phyloP scores from a whole-genome alignment of 2,329 filamentous ascomycete species.

The Dryadomyces sulphureus region DNA sequence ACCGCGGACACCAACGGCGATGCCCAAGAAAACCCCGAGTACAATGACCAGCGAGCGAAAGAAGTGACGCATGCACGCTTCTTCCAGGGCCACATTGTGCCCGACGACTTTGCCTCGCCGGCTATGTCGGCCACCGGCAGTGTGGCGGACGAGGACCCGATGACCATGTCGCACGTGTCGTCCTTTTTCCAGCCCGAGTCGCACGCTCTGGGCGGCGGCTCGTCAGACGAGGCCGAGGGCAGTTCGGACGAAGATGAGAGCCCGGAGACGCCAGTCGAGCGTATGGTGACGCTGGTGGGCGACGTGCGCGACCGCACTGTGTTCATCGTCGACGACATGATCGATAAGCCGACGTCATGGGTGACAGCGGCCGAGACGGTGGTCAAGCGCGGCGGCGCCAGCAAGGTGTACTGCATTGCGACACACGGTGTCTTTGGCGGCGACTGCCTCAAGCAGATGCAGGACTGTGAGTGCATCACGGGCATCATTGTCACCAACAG shows the following conservation, averaged over 20 bases:
- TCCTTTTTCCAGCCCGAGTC: slow-evolving; percentile 57
- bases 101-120: slow-evolving; percentile 80
- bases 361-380: slow-evolving; percentile 95
- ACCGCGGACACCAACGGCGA: slow-evolving; percentile 24
- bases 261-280: slow-evolving; percentile 57
- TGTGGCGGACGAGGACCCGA: slow-evolving; percentile 60
- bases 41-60: slow-evolving; percentile 66
- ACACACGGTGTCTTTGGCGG: slow-evolving; percentile 91
- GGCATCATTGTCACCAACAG: slow-evolving; percentile 93
- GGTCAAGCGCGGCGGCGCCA: slow-evolving; percentile 80
- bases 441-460: slow-evolving; percentile 77
- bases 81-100: slow-evolving; percentile 87
- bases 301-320: slow-evolving; percentile 80
- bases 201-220: slow-evolving; percentile 68
- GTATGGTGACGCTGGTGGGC: slow-evolving; percentile 94
- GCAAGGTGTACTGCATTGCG: slow-evolving; percentile 93
- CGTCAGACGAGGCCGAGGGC: slow-evolving; percentile 65
- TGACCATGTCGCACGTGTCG: slow-evolving; percentile 67
- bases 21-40: slow-evolving; percentile 29
- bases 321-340: slow-evolving; percentile 97
- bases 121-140: slow-evolving; percentile 54
- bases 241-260: slow-evolving; percentile 77
- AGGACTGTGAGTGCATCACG: slow-evolving; percentile 86
- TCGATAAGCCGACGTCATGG: slow-evolving; percentile 94
- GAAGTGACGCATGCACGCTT: slow-evolving; percentile 87